Percentiles rank a stretch among this genome's conserved stretches.
phyloP scores from a whole-genome alignment of 1,139 yeast genomes.

The Lodderomyces orthopsilosis region DNA sequence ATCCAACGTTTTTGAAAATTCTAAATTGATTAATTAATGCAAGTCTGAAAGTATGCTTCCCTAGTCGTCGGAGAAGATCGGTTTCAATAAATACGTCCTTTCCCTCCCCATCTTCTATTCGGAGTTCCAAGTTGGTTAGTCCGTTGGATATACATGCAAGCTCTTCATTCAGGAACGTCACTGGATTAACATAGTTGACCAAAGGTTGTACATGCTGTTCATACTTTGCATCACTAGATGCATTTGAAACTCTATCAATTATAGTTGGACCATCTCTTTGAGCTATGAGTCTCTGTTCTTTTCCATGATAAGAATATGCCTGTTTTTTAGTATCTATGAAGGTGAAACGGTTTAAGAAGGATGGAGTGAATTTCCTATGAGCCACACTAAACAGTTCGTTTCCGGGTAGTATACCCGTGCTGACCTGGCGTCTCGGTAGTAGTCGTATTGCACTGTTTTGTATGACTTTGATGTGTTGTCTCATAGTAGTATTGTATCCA shows the following conservation, averaged over 20 bases:
- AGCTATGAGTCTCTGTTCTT: background rate
- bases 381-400: background rate
- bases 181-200: constrained; percentile 2
- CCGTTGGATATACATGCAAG: constrained; percentile 10
- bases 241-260: background rate
- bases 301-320: background rate
- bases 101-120: background rate
- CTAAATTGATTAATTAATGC: constrained; percentile 14
- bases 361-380: background rate
- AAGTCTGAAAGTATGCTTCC: constrained; percentile 8
- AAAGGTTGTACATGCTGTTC: background rate
- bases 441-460: constrained; percentile 3
- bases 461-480: background rate
- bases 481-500: background rate
- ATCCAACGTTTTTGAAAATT: constrained; percentile 26
- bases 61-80: constrained; percentile 15
- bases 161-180: constrained; percentile 6
- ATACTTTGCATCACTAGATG: background rate
- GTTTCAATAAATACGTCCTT: constrained; percentile 12
- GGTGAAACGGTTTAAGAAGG: constrained; percentile 1
- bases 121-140: constrained; percentile 9
- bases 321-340: background rate
- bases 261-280: constrained; percentile 3
- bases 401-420: background rate
- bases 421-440: constrained; percentile 1